Conservation (phyloP, 2,329 filamentous ascomycete genomes). For the Endoconidiophora laricicola region DNA sequence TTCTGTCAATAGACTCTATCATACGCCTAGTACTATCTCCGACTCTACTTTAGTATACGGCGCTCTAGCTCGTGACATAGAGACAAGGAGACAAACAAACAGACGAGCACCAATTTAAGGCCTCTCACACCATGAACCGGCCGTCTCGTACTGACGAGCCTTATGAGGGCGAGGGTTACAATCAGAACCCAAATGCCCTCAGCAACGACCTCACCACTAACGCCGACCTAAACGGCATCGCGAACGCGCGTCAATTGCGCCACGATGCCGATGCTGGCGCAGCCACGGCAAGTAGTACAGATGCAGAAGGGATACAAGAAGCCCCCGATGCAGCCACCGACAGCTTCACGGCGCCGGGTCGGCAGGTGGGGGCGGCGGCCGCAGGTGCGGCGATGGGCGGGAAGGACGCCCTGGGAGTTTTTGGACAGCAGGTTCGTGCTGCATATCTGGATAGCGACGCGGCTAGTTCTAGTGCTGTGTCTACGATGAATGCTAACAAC, state of each 20-base stretch:
- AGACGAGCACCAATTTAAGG: too few species aligned
- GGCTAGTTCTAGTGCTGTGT: too few species aligned
- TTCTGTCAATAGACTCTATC: too few species aligned
- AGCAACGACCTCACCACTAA: constrained; percentile 33
- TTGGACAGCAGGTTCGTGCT: neutral
- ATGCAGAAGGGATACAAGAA: neutral
- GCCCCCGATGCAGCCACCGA: neutral
- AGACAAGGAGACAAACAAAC: too few species aligned
- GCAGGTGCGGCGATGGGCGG: neutral
- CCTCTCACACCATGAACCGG: constrained; percentile 29
- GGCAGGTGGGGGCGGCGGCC: neutral
- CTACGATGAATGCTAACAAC: neutral
- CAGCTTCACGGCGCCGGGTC: neutral
- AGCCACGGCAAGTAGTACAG: neutral
- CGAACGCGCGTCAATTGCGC: constrained; percentile 29
- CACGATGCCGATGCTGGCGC: neutral
- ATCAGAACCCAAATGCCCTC: constrained; percentile 35
- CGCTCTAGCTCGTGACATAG: too few species aligned
- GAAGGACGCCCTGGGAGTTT: neutral
- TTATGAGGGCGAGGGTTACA: constrained; percentile 32
- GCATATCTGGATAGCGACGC: too few species aligned
- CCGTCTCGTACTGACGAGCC: constrained; percentile 37
- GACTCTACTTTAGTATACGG: too few species aligned
- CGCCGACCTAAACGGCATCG: constrained; percentile 38
- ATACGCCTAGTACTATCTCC: too few species aligned